Evolutionary conservation across 2,329 filamentous ascomycete genomes (phyloP).

Genomic region (Penicillium paneum): DNA sequence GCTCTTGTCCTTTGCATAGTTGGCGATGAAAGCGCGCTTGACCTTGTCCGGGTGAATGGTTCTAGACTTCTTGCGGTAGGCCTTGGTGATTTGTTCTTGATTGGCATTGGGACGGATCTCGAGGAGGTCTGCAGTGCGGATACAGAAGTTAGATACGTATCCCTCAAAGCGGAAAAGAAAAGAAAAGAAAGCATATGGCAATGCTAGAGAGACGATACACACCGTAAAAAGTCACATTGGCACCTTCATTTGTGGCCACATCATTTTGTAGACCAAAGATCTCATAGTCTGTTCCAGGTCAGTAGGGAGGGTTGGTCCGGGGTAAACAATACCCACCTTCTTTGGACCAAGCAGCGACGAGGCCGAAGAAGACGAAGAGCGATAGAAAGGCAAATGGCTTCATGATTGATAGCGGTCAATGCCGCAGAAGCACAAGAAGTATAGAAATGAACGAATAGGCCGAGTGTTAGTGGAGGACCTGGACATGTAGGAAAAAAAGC

Average conservation of each 20-base stretch:
- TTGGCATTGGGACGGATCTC: constrained; percentile 69
- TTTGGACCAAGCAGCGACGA: constrained; percentile 77
- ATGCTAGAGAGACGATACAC: constrained; percentile 4
- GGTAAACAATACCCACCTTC: constrained; percentile 60
- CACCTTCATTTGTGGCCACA: constrained; percentile 69
- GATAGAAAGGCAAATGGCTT: constrained; percentile 64
- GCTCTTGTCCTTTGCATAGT: constrained; percentile 56
- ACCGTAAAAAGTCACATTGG: constrained; percentile 82
- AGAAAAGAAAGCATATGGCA: neutral
- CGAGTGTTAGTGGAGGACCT: constrained; percentile 6
- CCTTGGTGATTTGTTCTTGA: constrained; percentile 87
- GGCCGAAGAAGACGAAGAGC: constrained; percentile 64
- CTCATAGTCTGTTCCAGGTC: constrained; percentile 69
- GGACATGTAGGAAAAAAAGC: constrained; percentile 11
- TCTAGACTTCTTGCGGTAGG: constrained; percentile 83
- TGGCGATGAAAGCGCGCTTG: constrained; percentile 73
- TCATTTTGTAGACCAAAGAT: constrained; percentile 96
- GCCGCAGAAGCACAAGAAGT: constrained; percentile 16
- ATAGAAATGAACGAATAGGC: constrained; percentile 9
- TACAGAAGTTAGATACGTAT: constrained; percentile 1
- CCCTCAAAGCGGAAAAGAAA: neutral
- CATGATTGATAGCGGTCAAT: constrained; percentile 52
- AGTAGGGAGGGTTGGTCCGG: neutral
- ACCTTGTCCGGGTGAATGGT: constrained; percentile 93
- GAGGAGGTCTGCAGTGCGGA: constrained; percentile 62